These are phyloP conservation scores for Martensiomyces pterosporus DNA, from an alignment of 192 early-diverging fungal species.

Conservation along the genomic window DNA sequence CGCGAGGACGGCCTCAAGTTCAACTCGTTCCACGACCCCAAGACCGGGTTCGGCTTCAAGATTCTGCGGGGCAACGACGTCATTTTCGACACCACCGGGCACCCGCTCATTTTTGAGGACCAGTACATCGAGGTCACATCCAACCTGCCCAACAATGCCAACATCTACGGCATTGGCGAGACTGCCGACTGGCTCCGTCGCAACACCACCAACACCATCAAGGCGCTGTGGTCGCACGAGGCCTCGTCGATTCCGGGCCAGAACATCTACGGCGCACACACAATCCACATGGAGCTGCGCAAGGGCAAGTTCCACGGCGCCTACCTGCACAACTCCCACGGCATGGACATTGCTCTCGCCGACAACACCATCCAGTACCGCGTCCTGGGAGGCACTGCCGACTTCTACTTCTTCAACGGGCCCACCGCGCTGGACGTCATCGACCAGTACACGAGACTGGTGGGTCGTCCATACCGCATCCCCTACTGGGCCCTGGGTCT, in stretches of 20 bases:
- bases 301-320: conserved; percentile 49
- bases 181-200: conserved; percentile 53
- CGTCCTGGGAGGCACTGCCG: conserved; percentile 60
- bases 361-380: conserved; percentile 56
- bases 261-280: conserved; percentile 64
- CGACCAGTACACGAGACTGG: conserved; percentile 58
- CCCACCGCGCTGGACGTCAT: conserved; percentile 44
- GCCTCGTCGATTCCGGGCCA: conserved; percentile 40
- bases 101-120: conserved; percentile 58
- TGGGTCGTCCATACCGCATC: conserved; percentile 59
- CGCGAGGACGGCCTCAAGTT: conserved; percentile 9
- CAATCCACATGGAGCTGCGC: conserved; percentile 62
- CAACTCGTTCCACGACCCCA: conserved; percentile 6
- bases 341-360: conserved; percentile 60
- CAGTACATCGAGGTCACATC: conserved; percentile 65
- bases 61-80: conserved; percentile 18
- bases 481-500: conserved; percentile 61
- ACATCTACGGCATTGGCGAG: conserved; percentile 71
- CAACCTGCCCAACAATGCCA: conserved; percentile 53
- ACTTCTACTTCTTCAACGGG: conserved; percentile 63
- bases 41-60: conserved; percentile 35
- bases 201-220: conserved; percentile 37
- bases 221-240: conserved; percentile 46
- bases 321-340: conserved; percentile 61
- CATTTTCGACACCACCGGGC: conserved; percentile 32